A percentile compares a stretch with the other conserved stretches of the same genome.
phyloP scores from a whole-genome alignment of 1,284 basidiomycete species.

The Cryptococcus maquisensis region DNA sequence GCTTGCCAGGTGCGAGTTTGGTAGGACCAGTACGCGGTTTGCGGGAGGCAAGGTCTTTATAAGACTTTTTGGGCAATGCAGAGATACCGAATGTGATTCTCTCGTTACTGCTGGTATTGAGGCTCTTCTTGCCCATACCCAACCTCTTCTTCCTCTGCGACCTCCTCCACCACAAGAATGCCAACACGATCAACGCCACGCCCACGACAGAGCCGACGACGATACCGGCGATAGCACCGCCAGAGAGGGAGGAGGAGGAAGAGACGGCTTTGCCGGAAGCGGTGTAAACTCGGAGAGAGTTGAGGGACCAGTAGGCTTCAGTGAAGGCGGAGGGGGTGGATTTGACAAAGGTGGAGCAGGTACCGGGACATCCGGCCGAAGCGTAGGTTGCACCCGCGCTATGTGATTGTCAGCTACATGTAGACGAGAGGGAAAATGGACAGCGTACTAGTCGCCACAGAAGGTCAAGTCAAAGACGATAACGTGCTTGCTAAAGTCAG shows the following conservation, averaged over 20 bases:
- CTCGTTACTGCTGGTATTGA: background rate
- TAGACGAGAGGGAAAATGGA: background rate
- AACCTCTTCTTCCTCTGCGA: background rate
- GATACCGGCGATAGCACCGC: constrained; percentile 31
- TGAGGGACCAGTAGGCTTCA: constrained; percentile 63
- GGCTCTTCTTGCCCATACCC: background rate
- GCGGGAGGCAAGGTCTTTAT: constrained; percentile 9
- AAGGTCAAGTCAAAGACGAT: constrained; percentile 47
- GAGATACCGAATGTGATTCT: background rate
- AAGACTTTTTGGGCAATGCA: constrained; percentile 3
- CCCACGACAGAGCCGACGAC: constrained; percentile 22
- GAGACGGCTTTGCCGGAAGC: constrained; percentile 21
- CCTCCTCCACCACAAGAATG: constrained; percentile 12
- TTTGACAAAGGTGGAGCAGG: constrained; percentile 49
- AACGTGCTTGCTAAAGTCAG: constrained; percentile 39
- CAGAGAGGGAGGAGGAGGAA: constrained; percentile 10
- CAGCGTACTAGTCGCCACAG: constrained; percentile 43
- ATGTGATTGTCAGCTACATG: background rate
- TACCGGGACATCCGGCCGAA: constrained; percentile 31
- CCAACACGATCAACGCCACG: constrained; percentile 10
- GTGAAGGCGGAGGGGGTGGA: constrained; percentile 56
- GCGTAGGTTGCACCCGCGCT: constrained; percentile 33
- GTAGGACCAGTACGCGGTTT: constrained; percentile 24
- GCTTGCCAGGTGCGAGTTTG: constrained; percentile 20
- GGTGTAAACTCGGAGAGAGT: constrained; percentile 58